Base-by-base conservation (phyloP, 495 filamentous ascomycete species). In the Lentithecium fluviatile region DNA sequence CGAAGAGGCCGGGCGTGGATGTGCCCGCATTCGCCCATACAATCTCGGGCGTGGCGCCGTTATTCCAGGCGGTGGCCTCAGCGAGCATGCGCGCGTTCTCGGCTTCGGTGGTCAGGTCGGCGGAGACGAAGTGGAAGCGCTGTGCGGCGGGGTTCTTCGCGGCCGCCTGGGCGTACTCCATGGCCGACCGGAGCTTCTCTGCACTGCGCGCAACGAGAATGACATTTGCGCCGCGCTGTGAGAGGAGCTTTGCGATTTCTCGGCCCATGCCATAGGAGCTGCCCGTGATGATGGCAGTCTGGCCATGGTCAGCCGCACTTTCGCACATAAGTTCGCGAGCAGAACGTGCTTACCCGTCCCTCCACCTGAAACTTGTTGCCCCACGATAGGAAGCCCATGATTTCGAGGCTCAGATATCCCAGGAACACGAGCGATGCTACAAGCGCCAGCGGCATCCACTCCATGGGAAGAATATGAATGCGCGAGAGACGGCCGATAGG, bases 221-320 rank as follows among this genome's bases (percentile, higher is more conserved):
- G 15, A 98, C 73, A 71, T 90, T 87, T 49, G 95, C 95, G 61
- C 94, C 94, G 78, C 90, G 94, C 53, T 76, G 73, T 4, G 94
- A 82, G 19, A 97, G 81, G 55, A 89, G 80, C 20, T 81, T 77
- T 3, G 85, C 92, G 17, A 87, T 82, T 58, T 80, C 82, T 67
- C 80, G 82, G 62, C 94, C 94, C 88, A 96, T 89, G 49, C 94
- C 94, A 70, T 96, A 88, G 0, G 95, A 97, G 52, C 85, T 93
- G 38, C 94, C 94, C 12, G 94, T 98, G 53, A 98, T 78, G 21
- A 97, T 75, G 57, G 94, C 81, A 5, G 89, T 94, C 90, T 93
- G 56, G 8, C 48, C 6, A 17, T 56, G 26, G 20, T 24, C 23
- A n/a, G 38, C 8, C 5, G 26, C 8, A 20, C 21, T 47, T 13